Percentiles rank a stretch among this genome's conserved stretches.
Conservation (phyloP, 2,329 filamentous ascomycete genomes). For the Trichophyton benhamiae region DNA sequence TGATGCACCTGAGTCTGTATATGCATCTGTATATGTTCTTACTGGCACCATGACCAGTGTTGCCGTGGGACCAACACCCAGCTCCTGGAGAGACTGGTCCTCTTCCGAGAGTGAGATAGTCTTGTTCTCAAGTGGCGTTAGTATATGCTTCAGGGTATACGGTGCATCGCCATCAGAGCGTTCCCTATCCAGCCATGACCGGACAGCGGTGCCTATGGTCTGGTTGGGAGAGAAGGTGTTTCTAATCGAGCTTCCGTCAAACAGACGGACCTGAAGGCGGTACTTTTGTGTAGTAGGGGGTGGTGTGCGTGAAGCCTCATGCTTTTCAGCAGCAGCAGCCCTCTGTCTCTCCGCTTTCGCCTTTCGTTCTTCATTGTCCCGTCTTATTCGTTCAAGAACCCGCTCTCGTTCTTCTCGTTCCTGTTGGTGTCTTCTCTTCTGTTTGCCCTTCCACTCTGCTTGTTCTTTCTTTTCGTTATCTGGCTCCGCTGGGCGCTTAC, state of each 20-base stretch:
- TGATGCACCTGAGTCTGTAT: constrained; percentile 27
- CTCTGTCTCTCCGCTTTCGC: constrained; percentile 38
- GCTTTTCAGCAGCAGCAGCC: constrained; percentile 9
- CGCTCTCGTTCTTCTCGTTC: constrained; percentile 56
- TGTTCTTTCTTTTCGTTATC: constrained; percentile 29
- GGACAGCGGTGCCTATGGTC: constrained; percentile 54
- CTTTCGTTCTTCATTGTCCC: constrained; percentile 59
- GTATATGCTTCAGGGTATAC: constrained; percentile 73
- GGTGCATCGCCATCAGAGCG: constrained; percentile 47
- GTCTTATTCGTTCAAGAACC: constrained; percentile 62
- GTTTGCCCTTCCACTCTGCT: constrained; percentile 41
- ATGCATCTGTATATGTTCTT: constrained; percentile 48
- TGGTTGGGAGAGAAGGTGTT: constrained; percentile 54
- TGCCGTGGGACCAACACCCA: constrained; percentile 65
- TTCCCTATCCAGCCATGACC: constrained; percentile 62
- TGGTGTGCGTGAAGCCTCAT: neutral
- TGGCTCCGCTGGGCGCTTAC: neutral
- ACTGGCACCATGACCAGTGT: constrained; percentile 73
- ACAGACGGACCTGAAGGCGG: constrained; percentile 65
- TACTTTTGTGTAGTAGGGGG: constrained; percentile 28
- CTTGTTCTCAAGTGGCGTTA: constrained; percentile 64
- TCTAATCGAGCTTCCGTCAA: constrained; percentile 71
- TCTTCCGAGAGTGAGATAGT: constrained; percentile 67
- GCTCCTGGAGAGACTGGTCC: constrained; percentile 50
- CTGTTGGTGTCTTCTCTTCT: constrained; percentile 52